These are phyloP conservation scores for Alternaria novae-zelandiae DNA, from an alignment of 2,329 filamentous ascomycete species.

Conservation along the genomic window DNA sequence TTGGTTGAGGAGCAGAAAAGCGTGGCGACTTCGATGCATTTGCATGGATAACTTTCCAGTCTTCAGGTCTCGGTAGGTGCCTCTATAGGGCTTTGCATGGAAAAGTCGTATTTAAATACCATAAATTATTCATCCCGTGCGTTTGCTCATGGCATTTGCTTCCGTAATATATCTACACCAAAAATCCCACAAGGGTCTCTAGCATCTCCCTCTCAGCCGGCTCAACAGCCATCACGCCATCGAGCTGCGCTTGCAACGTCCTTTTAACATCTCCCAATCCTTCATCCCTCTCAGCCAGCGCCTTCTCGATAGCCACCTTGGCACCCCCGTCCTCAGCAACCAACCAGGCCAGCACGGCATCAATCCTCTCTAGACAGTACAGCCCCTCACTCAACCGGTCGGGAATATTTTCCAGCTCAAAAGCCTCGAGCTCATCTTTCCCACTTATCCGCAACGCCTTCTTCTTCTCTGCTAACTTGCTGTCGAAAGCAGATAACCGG, in stretches of 20 bases:
- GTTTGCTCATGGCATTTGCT: not conserved
- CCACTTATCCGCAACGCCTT: conserved; percentile 62
- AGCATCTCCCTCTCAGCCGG: conserved; percentile 70
- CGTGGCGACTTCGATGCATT: not conserved
- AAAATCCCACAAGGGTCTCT: conserved; percentile 57
- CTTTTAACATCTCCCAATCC: conserved; percentile 66
- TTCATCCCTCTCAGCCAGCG: conserved; percentile 73
- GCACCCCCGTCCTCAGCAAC: conserved; percentile 86
- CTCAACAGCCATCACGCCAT: conserved; percentile 61
- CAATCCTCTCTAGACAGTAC: conserved; percentile 81
- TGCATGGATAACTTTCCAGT: not conserved
- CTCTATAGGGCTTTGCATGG: not conserved
- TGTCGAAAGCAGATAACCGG: conserved; percentile 67
- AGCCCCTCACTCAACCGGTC: conserved; percentile 82
- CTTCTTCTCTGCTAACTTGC: conserved; percentile 66
- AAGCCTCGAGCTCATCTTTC: conserved; percentile 65
- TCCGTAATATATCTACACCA: conserved; percentile 18
- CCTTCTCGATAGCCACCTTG: conserved; percentile 65
- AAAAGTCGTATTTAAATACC: not conserved
- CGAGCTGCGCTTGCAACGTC: conserved; percentile 73
- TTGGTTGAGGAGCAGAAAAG: not conserved
- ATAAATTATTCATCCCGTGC: not conserved
- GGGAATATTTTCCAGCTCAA: conserved; percentile 75
- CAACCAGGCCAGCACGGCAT: conserved; percentile 88
- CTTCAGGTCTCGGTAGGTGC: not conserved